Evolutionary conservation across 73 alveolate species (phyloP), one percentile per base, ranked within the genome.

Genomic region (Tetrahymena elliotti): DNA sequence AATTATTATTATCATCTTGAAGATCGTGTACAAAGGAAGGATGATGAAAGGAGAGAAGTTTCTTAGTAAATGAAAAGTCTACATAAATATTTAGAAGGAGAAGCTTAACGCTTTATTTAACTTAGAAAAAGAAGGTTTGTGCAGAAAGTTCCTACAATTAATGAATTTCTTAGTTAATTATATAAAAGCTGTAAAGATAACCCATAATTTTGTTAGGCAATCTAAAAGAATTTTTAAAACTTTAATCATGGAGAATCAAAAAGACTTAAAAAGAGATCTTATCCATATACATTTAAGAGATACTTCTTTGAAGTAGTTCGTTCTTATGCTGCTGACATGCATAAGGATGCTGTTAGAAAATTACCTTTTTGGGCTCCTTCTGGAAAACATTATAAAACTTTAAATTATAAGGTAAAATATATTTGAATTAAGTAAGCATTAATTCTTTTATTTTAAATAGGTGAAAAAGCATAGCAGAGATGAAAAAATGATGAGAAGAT

Each of bases 231-330:
- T 38, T 94, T 94, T 53, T 94, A 94, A 7, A 94, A 94, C 54
- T 84, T 47, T 34, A 94, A 39, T 68, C 83, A 94, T 33, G 96
- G 96, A 34, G 96, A 94, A 24, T 83, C 94, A 33, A 94, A 94
- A 35, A 94, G 93, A 88, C 53, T 94, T 40, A 88, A 96, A 52
- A 95, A 98, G 94, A 93, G 95, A 38, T 95, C 98, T 1, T 98
- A 39, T 93, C 99, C 99, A 27, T 53, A 94, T 24, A 36, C 94
- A 24, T 98, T 97, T 94, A 98, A 98, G 94, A 93, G 97, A 47
- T 96, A 98, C 84, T 97, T 98, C 97, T 98, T 97, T 95, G 88
- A 95, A 52, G 41, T 93, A 53, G 96, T 94, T 41, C 93, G 93
- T 36, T 39, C 95, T 0, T 94, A 94, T 39, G 96, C 93, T 84